Conservation (phyloP, 805 yeast species). For the Candida sphagnicola region DNA sequence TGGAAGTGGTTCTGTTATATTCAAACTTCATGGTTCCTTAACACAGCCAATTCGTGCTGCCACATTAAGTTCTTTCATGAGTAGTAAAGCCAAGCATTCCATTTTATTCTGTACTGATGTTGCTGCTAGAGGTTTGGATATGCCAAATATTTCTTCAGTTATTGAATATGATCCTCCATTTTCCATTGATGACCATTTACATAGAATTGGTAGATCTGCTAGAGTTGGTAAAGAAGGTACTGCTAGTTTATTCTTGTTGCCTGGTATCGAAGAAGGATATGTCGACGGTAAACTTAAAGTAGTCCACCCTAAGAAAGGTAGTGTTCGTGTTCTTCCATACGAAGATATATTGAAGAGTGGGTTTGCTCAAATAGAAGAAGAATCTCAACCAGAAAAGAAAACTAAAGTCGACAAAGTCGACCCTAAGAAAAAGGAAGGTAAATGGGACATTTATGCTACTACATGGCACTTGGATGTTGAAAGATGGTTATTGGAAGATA, state of each 20-base stretch:
- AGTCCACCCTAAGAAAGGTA: conserved; percentile 37
- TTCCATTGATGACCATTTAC: conserved; percentile 89
- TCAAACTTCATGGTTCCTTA: conserved; percentile 86
- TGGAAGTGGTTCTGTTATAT: conserved; percentile 40
- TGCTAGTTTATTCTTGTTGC: conserved; percentile 74
- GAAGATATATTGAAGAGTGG: conserved; percentile 29
- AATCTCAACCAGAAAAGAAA: conserved; percentile 26
- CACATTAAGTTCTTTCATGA: conserved; percentile 63
- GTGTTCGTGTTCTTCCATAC: conserved; percentile 29
- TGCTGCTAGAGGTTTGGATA: conserved; percentile 93
- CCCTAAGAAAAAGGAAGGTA: conserved; percentile 35
- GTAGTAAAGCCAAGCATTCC: conserved; percentile 46
- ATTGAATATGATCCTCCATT: conserved; percentile 96
- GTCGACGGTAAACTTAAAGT: conserved; percentile 46
- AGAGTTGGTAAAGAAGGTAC: conserved; percentile 90
- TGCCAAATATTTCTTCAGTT: conserved; percentile 81
- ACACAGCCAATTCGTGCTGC: conserved; percentile 79
- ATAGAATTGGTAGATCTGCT: conserved; percentile 96
- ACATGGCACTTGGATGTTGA: conserved; percentile 93
- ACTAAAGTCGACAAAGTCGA: conserved; percentile 27
- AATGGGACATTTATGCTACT: conserved; percentile 94
- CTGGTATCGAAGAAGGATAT: conserved; percentile 87
- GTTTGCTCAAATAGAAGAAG: conserved; percentile 39
- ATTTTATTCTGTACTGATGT: conserved; percentile 94
- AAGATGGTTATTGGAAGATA: conserved; percentile 77